Evolutionary conservation across 2,329 filamentous ascomycete genomes (phyloP), one percentile per base, ranked within the genome.

Genomic region (Mycosphaerella sp.): DNA sequence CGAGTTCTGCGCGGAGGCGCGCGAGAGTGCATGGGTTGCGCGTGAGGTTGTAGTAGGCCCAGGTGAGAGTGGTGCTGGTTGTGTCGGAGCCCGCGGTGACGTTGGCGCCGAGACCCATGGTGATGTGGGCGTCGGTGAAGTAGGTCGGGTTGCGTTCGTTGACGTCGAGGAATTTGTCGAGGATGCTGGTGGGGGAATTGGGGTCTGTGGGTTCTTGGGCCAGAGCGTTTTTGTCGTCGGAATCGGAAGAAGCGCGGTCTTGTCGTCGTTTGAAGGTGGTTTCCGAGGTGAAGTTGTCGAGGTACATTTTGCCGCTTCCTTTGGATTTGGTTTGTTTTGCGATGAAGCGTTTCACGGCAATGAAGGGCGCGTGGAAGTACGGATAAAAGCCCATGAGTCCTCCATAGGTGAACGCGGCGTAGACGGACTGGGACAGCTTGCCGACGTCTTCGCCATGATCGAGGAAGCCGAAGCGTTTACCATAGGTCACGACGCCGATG

Each of bases 391-490:
- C 53, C 48, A 56, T 45, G 5, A 43, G 23, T 11, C 44, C 41
- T 17, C 48, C 53, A 34, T 56, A 56, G 9, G 44, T 48, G 12
- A 52, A 51, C 7, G 49, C 53, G 14, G 23, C 53, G 10, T 44
- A 43, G 17, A 56, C 53, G 2, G 44, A 46, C 23, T 47, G 32
- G 21, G 50, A 52, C 5, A 61, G 34, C 14, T 59, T 54, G n/a
- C 47, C 56, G 38, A 72, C 53, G 23, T 73, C 71, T 2, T 66
- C 58, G 1, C 70, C 70, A 0, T 54, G 55, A 14, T 73, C 69
- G 0, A 74, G 59, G 26, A 71, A 73, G 0, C 72, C 71, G 10
- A 73, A 59, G 1, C 68, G 64, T 44, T 64, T 65, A 8, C 62
- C 56, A 31, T 57, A 62, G 6, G 71, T 73, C 14, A 73, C 69